These are phyloP conservation scores for Hibiscus trionum DNA, from an alignment of 345 rosid genomes.

Conservation along the genomic window DNA sequence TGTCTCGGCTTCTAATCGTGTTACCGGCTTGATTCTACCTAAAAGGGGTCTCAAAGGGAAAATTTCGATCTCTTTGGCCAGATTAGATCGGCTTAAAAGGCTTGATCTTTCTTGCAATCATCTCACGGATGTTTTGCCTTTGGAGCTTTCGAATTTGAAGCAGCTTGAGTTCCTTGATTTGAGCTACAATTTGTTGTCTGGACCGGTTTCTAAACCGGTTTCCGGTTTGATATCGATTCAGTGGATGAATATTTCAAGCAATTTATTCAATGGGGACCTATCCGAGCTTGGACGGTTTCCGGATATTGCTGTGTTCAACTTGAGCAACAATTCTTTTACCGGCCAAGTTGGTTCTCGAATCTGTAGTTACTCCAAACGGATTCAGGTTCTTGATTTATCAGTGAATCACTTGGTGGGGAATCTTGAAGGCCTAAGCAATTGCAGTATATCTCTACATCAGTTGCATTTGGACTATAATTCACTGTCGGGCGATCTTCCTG, in stretches of 20 bases:
- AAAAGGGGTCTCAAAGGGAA: slow-evolving; percentile 49
- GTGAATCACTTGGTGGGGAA: slow-evolving; percentile 54
- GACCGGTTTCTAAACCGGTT: slow-evolving; percentile 43
- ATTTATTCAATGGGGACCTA: slow-evolving; percentile 47
- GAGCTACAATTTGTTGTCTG: slow-evolving; percentile 67
- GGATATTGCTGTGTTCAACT: slow-evolving; percentile 51
- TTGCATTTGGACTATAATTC: slow-evolving; percentile 48
- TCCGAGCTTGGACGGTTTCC: slow-evolving; percentile 37
- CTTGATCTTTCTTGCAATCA: slow-evolving; percentile 70
- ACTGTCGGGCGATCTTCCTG: slow-evolving; percentile 55
- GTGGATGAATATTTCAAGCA: slow-evolving; percentile 64
- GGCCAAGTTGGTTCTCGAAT: slow-evolving; percentile 40
- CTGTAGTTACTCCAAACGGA: slow-evolving; percentile 41
- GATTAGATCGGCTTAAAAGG: slow-evolving; percentile 35
- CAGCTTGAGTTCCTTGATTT: slow-evolving; percentile 74
- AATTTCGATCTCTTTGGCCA: slow-evolving; percentile 45
- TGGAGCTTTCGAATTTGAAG: slow-evolving; percentile 52
- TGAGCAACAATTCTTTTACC: slow-evolving; percentile 67
- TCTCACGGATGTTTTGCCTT: slow-evolving; percentile 48
- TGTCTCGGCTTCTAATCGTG: slow-evolving; percentile 34
- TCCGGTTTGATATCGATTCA: slow-evolving; percentile 47
- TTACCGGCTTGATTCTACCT: slow-evolving; percentile 44
- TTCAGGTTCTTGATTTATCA: slow-evolving; percentile 66
- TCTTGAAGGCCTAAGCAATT: slow-evolving; percentile 46
- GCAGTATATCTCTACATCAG: slow-evolving; percentile 48